Conservation (phyloP, 1,284 basidiomycete species). For the Jaminaea rosea region DNA sequence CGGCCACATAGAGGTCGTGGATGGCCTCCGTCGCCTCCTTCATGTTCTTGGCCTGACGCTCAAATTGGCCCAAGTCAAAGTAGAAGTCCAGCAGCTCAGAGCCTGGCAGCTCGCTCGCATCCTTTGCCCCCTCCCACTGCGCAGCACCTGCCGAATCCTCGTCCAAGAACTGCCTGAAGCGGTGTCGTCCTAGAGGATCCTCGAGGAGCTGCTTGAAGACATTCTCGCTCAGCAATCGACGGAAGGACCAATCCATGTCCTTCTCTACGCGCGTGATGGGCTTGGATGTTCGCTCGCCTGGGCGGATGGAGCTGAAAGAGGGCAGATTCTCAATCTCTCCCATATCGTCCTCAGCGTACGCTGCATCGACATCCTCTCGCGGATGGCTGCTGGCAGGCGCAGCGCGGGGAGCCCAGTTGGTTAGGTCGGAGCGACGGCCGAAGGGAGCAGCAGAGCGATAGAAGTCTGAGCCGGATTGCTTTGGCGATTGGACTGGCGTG, state of each 20-base stretch:
- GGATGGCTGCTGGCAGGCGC: background rate
- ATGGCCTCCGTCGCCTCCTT: conserved; percentile 7
- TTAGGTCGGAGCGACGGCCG: conserved; percentile 3
- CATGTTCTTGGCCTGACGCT: background rate
- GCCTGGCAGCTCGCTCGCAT: no score
- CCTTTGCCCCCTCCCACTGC: conserved; percentile 1
- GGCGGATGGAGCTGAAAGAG: background rate
- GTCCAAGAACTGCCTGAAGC: conserved; percentile 18
- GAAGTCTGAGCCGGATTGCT: background rate
- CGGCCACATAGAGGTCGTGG: conserved; percentile 11
- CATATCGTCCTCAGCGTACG: no score
- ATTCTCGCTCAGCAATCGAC: conserved; percentile 12
- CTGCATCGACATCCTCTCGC: no score
- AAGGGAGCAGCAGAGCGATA: conserved; percentile 1
- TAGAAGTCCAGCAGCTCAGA: conserved; percentile 10
- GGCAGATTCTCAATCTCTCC: conserved; percentile 1
- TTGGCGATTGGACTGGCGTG: no score
- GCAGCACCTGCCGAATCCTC: no score
- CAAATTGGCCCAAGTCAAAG: conserved; percentile 7
- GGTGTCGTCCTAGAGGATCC: conserved; percentile 21
- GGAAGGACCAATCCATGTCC: conserved; percentile 15
- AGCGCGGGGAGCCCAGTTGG: conserved; percentile 3
- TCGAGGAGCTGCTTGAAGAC: conserved; percentile 17
- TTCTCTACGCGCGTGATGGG: conserved; percentile 7
- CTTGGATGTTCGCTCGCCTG: conserved; percentile 3